These are phyloP conservation scores for Vitis amurensis DNA, from an alignment of 164 flowering plant genomes.

Conservation along the genomic window DNA sequence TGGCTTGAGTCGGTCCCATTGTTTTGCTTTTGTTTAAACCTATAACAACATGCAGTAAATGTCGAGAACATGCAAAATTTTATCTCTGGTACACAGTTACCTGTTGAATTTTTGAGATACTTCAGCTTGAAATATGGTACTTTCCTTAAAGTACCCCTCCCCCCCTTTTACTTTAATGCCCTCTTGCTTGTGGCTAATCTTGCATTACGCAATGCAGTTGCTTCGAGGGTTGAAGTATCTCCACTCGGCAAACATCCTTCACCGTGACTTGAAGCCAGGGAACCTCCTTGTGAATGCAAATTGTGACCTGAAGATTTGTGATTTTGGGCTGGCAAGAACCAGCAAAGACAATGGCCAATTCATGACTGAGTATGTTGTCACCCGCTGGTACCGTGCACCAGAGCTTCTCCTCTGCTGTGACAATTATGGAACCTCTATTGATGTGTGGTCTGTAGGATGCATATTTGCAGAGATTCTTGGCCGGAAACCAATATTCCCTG, in stretches of 20 bases:
- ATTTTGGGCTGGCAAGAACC: slow-evolving; percentile 47
- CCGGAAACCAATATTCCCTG: slow-evolving; percentile 39
- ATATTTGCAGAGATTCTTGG: slow-evolving; percentile 49
- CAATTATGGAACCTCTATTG: slow-evolving; percentile 43
- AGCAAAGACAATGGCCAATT: slow-evolving; percentile 31
- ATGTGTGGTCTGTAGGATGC: slow-evolving; percentile 55
- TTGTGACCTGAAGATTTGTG: slow-evolving; percentile 44
- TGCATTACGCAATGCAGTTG: slow-evolving; percentile 20
- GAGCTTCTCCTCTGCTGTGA: slow-evolving; percentile 47
- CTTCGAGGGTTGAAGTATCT: slow-evolving; percentile 44
- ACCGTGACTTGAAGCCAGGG: slow-evolving; percentile 50
- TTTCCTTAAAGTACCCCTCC: too few relatives aligned
- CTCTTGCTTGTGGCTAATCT: slow-evolving; percentile 1
- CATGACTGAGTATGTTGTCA: slow-evolving; percentile 47
- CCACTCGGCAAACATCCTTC: slow-evolving; percentile 46
- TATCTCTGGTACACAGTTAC: too few relatives aligned
- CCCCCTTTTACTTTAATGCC: not conserved
- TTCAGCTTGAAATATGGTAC: too few relatives aligned
- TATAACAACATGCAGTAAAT: too few relatives aligned
- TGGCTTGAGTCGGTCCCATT: not conserved
- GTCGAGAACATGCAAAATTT: too few relatives aligned
- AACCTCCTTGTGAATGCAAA: slow-evolving; percentile 43
- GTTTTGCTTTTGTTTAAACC: not conserved
- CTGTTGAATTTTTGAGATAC: too few relatives aligned
- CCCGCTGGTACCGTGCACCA: slow-evolving; percentile 49